Evolutionary conservation across 2,329 filamentous ascomycete species (phyloP), one percentile per base, ranked within the genome.

Genomic region (Claviceps pazoutovae): DNA sequence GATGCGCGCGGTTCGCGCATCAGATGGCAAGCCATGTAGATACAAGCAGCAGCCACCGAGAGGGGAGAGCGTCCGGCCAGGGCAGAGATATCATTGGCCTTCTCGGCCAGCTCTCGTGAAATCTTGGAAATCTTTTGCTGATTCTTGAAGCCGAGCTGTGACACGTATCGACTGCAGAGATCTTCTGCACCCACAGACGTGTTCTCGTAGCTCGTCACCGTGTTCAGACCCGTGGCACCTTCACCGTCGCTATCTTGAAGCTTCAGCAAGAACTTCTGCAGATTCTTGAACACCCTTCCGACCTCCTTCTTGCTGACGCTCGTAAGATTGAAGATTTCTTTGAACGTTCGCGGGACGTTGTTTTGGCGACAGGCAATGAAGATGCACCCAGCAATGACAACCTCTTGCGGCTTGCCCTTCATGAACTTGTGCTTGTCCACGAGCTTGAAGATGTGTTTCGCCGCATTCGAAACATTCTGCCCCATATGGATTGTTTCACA

Each of bases 291-390:
- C 23, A 91, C 91, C 53, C 90, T 78, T 21, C 93, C 93, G 56
- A 98, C 95, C 64, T 98, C 94, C 72, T 97, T 97, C 74, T 97
- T 96, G 55, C 85, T 84, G 30, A 98, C 91, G 59, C 87, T 88
- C 8, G 93, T 98, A 66, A 97, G 75, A 55, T 88, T 84, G 71
- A 87, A 94, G 61, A 98, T 93, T 67, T 98, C 94, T 48, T 86
- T 82, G 71, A 98, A 98, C 3, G 89, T 95, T 58, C 93, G 86
- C 4, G 87, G 84, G 34, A 90, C 84, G 55, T 83, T 80, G 63
- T 88, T 86, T 68, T 96, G 88, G 45, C 93, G 88, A 66, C 91
- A 97, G 42, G 93, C 89, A 61, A 98, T 91, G 74, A 98, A 97
- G 68, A 98, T 93, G 70, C 90, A 96, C 6, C 90, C 89, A 5